Base-by-base conservation (phyloP, 306 rosid genomes). In the Neltuma alba region DNA sequence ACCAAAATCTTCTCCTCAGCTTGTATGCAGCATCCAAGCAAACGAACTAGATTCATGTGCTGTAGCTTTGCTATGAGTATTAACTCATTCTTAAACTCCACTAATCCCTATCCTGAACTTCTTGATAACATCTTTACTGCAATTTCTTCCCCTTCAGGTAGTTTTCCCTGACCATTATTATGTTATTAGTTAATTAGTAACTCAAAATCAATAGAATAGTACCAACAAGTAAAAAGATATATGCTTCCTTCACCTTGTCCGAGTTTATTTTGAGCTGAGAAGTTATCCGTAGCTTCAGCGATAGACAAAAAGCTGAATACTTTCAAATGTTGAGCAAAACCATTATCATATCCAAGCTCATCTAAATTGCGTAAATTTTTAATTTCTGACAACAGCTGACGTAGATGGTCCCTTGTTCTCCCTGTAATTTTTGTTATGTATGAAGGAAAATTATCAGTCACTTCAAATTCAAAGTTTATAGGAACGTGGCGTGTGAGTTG, bases 41-140 rank as follows among this genome's bases (percentile, higher is more conserved):
- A 6, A 28, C 66, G 66, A 60, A 60, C 66, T 12, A 60, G 66
- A 60, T 60, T 60, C 66, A 60, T 60, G 66, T 60, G 66, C 6
- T 60, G 66, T 2, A 60, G 9, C 16, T 60, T 60, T 27, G 37
- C 66, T 60, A 60, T 60, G 37, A 28, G 37, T 27, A 27, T 28
- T 28, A 60, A 14, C 20, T 60, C 66, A 60, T 60, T 60, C 66
- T 60, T 60, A 30, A 60, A 60, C 66, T 60, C 66, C 36, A 60
- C 37, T 5, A 60, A 27, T 6, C 66, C 66, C 13, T 60, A n/a
- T 15, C 66, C 37, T 60, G 66, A 60, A 60, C 66, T 60, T 14
- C 9, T 28, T 13, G 66, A 60, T 60, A 60, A n/a, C 20, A 6
- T 60, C 13, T 60, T 60, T 2, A 60, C 38, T 30, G 66, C 66